Base-by-base conservation (phyloP, 441 rosid genomes). In the Gossypium schwendimanii region DNA sequence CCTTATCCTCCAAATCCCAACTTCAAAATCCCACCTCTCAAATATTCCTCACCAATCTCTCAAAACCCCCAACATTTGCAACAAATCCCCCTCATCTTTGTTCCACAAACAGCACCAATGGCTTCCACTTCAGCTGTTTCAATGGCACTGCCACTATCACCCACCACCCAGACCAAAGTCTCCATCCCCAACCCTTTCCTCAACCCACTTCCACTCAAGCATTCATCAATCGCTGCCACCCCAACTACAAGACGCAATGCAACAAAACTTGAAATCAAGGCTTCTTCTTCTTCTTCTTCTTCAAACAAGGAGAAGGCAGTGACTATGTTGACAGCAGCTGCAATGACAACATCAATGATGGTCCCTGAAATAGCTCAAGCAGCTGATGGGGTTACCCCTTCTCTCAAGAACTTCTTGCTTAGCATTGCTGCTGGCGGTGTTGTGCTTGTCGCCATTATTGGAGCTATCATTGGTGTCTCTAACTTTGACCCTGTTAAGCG, bases 401-500 rank as follows among this genome's bases (percentile, higher is more conserved):
- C 98, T 8, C 97, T 93, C 79, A 85, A 90, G 87, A 93, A 91
- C 82, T 91, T 91, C 93, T 83, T 91, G 92, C 93, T 89, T 69
- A 91, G 98, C 80, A 87, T 91, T 69, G 91, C 59, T 0, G 93
- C 98, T 4, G 97, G 98, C 53, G 94, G 96, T 0, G 84, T 84
- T 6, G 98, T 88, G 55, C 84, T 87, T 54, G 79, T 58, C 18
- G 89, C 59, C 47, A n/a, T 90, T 73, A 73, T 86, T 8, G 97
- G 97, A 39, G 98, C 75, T 1, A 87, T 92, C 11, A 47, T 92
- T 14, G 96, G 91, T 11, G 98, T 93, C 21, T 20, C 91, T 78
- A 91, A 88, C 82, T 93, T 93, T 75, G 98, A 93, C 75, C 98
- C 97, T 8, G 93, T 93, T 78, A 91, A 87, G 87, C 81, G 97